These are phyloP conservation scores for Talaromyces borbonicus DNA, from an alignment of 495 filamentous ascomycete genomes.

Conservation along the genomic window DNA sequence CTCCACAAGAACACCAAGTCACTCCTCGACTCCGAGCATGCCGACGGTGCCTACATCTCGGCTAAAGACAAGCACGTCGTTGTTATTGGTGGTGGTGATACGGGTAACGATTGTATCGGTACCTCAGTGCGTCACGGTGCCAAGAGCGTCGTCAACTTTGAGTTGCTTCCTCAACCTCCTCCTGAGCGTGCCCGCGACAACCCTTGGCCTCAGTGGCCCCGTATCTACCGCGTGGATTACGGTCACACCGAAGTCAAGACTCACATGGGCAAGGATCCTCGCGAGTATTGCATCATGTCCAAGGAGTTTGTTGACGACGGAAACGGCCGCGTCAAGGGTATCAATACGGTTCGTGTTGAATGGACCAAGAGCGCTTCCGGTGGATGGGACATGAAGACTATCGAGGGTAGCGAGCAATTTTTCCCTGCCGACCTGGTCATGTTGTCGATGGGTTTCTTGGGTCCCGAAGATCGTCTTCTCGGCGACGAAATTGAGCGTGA, in stretches of 20 bases:
- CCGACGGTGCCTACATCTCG: slow-evolving; percentile 85
- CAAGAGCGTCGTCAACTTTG: slow-evolving; percentile 95
- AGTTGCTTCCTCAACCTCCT: slow-evolving; percentile 90
- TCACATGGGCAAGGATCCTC: slow-evolving; percentile 94
- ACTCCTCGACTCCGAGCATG: slow-evolving; percentile 82
- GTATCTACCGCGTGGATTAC: slow-evolving; percentile 97
- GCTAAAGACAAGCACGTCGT: slow-evolving; percentile 96
- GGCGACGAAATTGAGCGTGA: slow-evolving; percentile 87
- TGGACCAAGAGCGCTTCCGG: slow-evolving; percentile 87
- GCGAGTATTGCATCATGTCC: slow-evolving; percentile 98
- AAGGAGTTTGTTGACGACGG: slow-evolving; percentile 96
- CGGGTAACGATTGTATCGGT: slow-evolving; percentile 98
- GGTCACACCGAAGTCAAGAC: slow-evolving; percentile 95
- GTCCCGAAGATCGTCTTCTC: slow-evolving; percentile 83
- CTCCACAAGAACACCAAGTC: slow-evolving; percentile 98
- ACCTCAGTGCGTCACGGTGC: slow-evolving; percentile 97
- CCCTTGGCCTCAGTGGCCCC: slow-evolving; percentile 98
- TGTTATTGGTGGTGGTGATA: slow-evolving; percentile 97
- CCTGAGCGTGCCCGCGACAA: slow-evolving; percentile 92
- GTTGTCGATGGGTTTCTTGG: slow-evolving; percentile 96
- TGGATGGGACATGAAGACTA: slow-evolving; percentile 99
- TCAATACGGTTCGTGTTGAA: slow-evolving; percentile 95
- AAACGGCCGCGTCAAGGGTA: slow-evolving; percentile 80
- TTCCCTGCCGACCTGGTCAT: slow-evolving; percentile 97
- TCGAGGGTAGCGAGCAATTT: slow-evolving; percentile 90